A percentile compares a stretch with the other conserved stretches of the same genome.
Evolutionary conservation across 78 protist species (phyloP).

Genomic region (Polysphondylium violaceum): DNA sequence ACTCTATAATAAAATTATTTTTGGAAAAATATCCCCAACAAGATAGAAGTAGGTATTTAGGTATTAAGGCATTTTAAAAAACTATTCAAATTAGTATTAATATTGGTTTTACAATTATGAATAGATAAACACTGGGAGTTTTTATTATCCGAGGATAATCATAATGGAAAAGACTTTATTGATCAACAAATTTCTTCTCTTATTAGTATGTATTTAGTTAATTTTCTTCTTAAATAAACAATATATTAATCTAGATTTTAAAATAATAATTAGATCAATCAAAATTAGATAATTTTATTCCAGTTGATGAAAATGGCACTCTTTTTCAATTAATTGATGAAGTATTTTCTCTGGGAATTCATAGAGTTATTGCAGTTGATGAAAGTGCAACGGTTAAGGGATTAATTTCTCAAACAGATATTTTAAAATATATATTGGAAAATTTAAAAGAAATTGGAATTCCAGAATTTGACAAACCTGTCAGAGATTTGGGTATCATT

Average conservation of each 20-base stretch:
- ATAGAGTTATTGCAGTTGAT: constrained; percentile 59
- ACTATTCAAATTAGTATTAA: neutral
- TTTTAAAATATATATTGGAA: constrained; percentile 19
- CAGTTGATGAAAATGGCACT: constrained; percentile 62
- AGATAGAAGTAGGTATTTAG: neutral
- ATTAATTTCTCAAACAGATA: constrained; percentile 44
- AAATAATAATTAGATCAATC: constrained; percentile 36
- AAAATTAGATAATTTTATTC: constrained; percentile 49
- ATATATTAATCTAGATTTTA: too few relatives aligned
- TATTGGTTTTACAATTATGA: neutral
- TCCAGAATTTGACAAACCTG: constrained; percentile 5
- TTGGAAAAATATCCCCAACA: neutral
- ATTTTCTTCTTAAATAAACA: too few relatives aligned
- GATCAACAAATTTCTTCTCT: neutral
- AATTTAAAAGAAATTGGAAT: neutral
- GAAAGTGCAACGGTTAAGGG: constrained; percentile 33
- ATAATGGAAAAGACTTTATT: constrained; percentile 11
- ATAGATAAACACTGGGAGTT: constrained; percentile 14
- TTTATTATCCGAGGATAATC: constrained; percentile 16
- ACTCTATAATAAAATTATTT: neutral
- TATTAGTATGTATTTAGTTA: constrained; percentile 21
- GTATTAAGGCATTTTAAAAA: too few relatives aligned
- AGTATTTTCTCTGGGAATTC: constrained; percentile 47
- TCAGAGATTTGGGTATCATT: constrained; percentile 5
- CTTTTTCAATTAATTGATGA: constrained; percentile 44